Base-by-base conservation (phyloP, 2,329 filamentous ascomycete species). In the Colletotrichum sp. region DNA sequence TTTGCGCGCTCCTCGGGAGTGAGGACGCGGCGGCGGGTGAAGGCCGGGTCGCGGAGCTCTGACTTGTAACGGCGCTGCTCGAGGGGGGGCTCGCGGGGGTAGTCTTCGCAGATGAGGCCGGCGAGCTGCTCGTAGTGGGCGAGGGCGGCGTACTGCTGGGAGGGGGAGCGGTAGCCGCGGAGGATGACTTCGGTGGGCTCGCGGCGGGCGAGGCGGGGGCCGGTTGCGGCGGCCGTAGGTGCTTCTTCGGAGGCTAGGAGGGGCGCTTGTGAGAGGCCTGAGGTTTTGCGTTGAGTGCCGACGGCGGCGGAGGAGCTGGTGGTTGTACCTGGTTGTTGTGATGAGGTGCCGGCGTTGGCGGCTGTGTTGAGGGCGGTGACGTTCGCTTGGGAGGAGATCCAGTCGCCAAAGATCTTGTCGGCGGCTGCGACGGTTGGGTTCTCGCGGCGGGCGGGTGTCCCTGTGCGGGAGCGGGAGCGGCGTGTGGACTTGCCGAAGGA, bases 21-120 rank as follows among this genome's bases (percentile, higher is more conserved):
- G 68, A 98, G 86, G 12, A 91, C 90, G 55, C 88, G 87, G 68
- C 91, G 90, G 74, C 92, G 91, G 64, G 93, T 92, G 10, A 94
- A 91, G 12, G 94, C 92, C 67, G 94, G 92, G 80, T 95, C 93
- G 77, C 94, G 91, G 77, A 95, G 91, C 79, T 96, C 92, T 2
- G 93, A 91, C 82, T 95, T 94, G 87, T 94, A 96, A 74, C 94
- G 90, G 73, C 90, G 89, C 81, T 92, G 91, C 77, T 93, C 90
- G 72, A 92, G 89, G 4, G 95, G 94, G n/a, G 96, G 94, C 78
- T 95, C 93, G 77, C 96, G 93, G 10, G 96, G 92, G 85, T 99
- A 99, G 85, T 98, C 96, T 86, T 99, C 96, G 85, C 96, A 96
- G 82, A 98, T 95, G 77, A 92, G 87, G 30, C 96, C 96, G 8